Conservation (phyloP, 1,284 basidiomycete genomes). For the Heterobasidion occidentale region DNA sequence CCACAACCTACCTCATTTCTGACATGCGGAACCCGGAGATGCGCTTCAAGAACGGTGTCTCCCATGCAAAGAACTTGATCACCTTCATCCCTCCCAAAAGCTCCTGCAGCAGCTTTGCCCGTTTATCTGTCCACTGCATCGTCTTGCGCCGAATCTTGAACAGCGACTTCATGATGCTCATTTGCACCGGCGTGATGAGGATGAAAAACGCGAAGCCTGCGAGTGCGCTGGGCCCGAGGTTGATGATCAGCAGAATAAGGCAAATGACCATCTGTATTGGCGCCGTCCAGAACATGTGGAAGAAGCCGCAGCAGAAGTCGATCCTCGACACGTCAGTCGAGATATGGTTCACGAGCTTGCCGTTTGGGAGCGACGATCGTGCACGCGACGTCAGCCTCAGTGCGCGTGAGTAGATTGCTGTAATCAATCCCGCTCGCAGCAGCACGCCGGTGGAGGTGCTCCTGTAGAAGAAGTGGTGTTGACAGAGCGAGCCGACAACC, state of each 20-base stretch:
- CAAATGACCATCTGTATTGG: constrained; percentile 71
- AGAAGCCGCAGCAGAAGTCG: constrained; percentile 84
- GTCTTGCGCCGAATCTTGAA: constrained; percentile 68
- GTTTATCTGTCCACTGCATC: constrained; percentile 89
- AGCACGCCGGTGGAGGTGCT: constrained; percentile 72
- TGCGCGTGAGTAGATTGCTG: constrained; percentile 79
- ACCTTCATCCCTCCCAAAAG: constrained; percentile 82
- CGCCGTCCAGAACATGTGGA: constrained; percentile 74
- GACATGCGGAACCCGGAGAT: constrained; percentile 64
- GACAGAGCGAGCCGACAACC: constrained; percentile 57
- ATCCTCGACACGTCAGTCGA: constrained; percentile 89
- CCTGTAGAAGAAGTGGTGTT: constrained; percentile 80
- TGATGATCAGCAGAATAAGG: constrained; percentile 58
- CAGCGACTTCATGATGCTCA: constrained; percentile 65
- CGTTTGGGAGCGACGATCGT: constrained; percentile 78
- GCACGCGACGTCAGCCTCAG: constrained; percentile 76
- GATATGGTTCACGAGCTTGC: constrained; percentile 88
- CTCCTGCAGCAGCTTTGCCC: constrained; percentile 79
- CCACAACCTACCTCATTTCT: constrained; percentile 54
- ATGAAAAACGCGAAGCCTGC: constrained; percentile 81
- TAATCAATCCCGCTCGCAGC: constrained; percentile 81
- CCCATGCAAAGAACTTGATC: constrained; percentile 88
- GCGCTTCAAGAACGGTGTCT: constrained; percentile 63
- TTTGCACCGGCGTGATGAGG: constrained; percentile 58
- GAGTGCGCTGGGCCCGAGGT: constrained; percentile 76